A percentile compares a stretch with the other conserved stretches of the same genome.
Evolutionary conservation across 306 rosid genomes (phyloP).

Genomic region (Hippophae tibetana): DNA sequence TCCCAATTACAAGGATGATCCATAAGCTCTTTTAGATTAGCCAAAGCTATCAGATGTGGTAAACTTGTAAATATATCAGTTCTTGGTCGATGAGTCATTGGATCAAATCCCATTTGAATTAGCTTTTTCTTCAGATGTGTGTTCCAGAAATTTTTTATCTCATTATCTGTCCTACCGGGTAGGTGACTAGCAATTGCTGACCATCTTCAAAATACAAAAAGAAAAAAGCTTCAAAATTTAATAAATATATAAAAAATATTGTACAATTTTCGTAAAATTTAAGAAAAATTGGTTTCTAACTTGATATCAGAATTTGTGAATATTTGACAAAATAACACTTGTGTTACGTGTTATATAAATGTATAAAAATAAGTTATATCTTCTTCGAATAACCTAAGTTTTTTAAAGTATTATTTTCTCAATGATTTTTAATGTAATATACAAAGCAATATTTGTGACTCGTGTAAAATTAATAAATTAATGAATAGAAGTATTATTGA

Average conservation of each 20-base stretch:
- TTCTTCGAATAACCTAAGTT: no score
- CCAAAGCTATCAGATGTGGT: constrained; percentile 56
- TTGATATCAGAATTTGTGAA: fast-evolving
- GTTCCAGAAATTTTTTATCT: constrained; percentile 57
- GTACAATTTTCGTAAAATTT: no score
- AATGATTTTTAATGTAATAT: no score
- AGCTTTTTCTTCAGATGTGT: constrained; percentile 56
- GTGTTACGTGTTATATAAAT: no score
- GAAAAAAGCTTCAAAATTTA: background rate
- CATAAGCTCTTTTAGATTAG: constrained; percentile 47
- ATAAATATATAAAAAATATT: background rate
- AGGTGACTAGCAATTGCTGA: constrained; percentile 58
- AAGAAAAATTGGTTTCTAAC: no score
- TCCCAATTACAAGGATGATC: constrained; percentile 37
- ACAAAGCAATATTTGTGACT: no score
- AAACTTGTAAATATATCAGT: constrained; percentile 54
- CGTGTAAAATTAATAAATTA: no score
- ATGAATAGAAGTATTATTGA: no score
- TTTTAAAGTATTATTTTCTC: no score
- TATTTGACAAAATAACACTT: no score
- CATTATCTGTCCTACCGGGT: constrained; percentile 58
- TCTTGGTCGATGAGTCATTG: constrained; percentile 57
- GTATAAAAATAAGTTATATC: no score
- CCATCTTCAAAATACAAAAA: constrained; percentile 30
- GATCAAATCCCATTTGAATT: constrained; percentile 58